Base-by-base conservation (phyloP, 306 rosid genomes). In the Potentilla sterilis region DNA sequence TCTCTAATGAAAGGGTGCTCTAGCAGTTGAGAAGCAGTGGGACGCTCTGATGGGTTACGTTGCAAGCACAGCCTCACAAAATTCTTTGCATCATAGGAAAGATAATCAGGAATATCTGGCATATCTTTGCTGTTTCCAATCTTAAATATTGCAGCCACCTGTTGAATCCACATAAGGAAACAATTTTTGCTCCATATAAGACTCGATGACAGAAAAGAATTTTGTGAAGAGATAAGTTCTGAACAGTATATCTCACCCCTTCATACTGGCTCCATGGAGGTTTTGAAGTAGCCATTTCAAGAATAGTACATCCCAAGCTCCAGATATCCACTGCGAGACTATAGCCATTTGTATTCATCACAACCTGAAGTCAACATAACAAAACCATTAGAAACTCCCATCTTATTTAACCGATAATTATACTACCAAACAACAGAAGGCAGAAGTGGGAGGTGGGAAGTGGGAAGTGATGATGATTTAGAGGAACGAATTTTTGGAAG, bases 251-350 rank as follows among this genome's bases (percentile, higher is more conserved):
- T 77, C 97, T 61, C 77, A 96, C 99, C 99, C 99, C 99, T 87
- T 96, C 99, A 67, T 84, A 96, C 81, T 89, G 96, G 86, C 81
- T 92, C 99, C 99, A 96, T 13, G 99, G 99, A 68, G 98, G 99
- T 79, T 90, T 96, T 2, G 97, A 87, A 7, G 92, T 83, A 18
- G 98, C 99, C 99, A 96, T 96, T 87, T 96, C 99, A 63, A 96
- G 92, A 85, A 96, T 83, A n/a, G 99, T 96, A 79, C 99, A 96
- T 48, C 98, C 99, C 84, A 96, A 88, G 81, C 99, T 96, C 98
- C 99, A 96, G 76, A 96, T 86, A 83, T 96, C 99, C 67, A 96
- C 99, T 3, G 97, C 92, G 37, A 92, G 92, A 81, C 87, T 87
- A 74, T 92, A 90, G 76, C 98, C 98, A 66, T 88, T 92, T 71